A percentile compares a stretch with the other conserved stretches of the same genome.
Evolutionary conservation across 1,284 basidiomycete genomes (phyloP).

Genomic region (Ganoderma meredithae): DNA sequence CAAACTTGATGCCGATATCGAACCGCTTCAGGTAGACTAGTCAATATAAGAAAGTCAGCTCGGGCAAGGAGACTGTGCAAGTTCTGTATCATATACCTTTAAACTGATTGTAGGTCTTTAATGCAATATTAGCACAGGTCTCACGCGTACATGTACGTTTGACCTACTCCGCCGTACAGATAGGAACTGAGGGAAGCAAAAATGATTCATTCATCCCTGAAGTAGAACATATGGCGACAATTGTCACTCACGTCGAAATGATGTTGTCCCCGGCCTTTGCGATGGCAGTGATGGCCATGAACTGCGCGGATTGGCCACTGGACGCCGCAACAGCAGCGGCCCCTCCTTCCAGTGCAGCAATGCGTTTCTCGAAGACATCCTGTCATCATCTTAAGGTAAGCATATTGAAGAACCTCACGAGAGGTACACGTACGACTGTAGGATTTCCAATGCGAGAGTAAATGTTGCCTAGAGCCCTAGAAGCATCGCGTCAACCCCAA

Average conservation of each 20-base stretch:
- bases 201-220: neutral
- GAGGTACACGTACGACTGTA: constrained; percentile 66
- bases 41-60: neutral
- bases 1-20: constrained; percentile 83
- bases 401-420: neutral
- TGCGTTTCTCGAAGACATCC: constrained; percentile 89
- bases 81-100: constrained; percentile 61
- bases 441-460: constrained; percentile 84
- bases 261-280: constrained; percentile 82
- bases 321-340: constrained; percentile 81
- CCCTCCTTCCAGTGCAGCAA: constrained; percentile 87
- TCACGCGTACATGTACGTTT: constrained; percentile 6
- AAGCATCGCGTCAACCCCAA: neutral
- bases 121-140: neutral
- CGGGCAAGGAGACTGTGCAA: neutral
- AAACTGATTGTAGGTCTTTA: constrained; percentile 87
- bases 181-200: constrained; percentile 49
- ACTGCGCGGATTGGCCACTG: constrained; percentile 85
- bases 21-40: constrained; percentile 80
- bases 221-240: neutral
- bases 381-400: constrained; percentile 34
- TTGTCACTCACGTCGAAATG: constrained; percentile 63
- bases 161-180: constrained; percentile 71
- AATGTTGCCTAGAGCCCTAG: constrained; percentile 73
- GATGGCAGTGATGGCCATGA: constrained; percentile 75